Evolutionary conservation across 768 basidiomycete species (phyloP).

Genomic region (Dioszegia crocea): DNA sequence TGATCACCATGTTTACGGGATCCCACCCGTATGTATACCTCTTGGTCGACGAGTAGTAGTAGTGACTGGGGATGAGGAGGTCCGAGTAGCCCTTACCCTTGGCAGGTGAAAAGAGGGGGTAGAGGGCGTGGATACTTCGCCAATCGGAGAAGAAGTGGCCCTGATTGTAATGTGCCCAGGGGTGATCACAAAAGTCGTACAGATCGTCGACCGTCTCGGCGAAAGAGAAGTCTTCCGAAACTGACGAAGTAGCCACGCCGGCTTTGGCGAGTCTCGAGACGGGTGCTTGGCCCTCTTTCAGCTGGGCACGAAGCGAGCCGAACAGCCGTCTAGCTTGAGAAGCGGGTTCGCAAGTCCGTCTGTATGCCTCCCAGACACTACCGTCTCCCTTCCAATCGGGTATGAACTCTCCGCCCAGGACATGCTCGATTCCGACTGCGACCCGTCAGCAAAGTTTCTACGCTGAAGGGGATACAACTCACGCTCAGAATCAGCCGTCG

Average conservation of each 20-base stretch:
- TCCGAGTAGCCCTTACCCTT: slow-evolving; percentile 80
- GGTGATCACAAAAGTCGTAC: slow-evolving; percentile 72
- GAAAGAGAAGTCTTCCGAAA: slow-evolving; percentile 62
- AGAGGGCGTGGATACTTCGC: slow-evolving; percentile 74
- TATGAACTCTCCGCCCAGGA: slow-evolving; percentile 63
- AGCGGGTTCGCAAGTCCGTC: slow-evolving; percentile 78
- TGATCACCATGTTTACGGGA: slow-evolving; percentile 64
- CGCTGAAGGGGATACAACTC: slow-evolving; percentile 19
- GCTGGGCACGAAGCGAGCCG: slow-evolving; percentile 61
- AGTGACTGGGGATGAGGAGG: slow-evolving; percentile 91
- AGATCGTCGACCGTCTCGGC: slow-evolving; percentile 59
- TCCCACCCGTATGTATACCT: slow-evolving; percentile 92
- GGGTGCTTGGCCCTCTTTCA: slow-evolving; percentile 49
- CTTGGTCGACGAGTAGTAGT: slow-evolving; percentile 79
- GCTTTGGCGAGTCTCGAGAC: slow-evolving; percentile 45
- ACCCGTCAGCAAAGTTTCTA: background rate
- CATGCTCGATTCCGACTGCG: slow-evolving; percentile 56
- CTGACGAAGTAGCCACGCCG: slow-evolving; percentile 49
- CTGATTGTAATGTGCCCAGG: slow-evolving; percentile 79
- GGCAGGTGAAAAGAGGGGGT: slow-evolving; percentile 90
- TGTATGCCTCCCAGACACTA: slow-evolving; percentile 85
- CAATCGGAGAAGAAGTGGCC: slow-evolving; percentile 98
- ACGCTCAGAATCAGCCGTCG: slow-evolving; percentile 55
- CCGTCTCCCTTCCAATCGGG: slow-evolving; percentile 83
- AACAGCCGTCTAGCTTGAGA: slow-evolving; percentile 78